These are phyloP conservation scores for Coemansia reversa DNA, from an alignment of 192 early-diverging fungal species.

Conservation along the genomic window DNA sequence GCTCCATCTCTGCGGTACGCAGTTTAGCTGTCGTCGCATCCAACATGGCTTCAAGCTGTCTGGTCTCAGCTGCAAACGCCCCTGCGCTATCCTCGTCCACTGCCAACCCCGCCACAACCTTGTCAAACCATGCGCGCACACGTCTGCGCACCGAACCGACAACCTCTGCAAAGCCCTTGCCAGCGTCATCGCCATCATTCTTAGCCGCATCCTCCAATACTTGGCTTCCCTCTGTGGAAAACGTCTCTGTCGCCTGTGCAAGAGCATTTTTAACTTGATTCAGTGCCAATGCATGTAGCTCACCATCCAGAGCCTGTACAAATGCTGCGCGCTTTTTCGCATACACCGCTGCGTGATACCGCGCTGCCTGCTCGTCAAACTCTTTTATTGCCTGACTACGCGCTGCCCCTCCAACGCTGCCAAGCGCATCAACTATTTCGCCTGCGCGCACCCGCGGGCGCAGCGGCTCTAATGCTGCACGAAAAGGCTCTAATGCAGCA, in stretches of 20 bases:
- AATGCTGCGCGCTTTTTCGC: slow-evolving; percentile 82
- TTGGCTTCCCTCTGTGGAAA: slow-evolving; percentile 54
- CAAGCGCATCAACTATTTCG: slow-evolving; percentile 74
- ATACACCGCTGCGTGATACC: slow-evolving; percentile 90
- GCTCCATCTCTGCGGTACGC: slow-evolving; percentile 42
- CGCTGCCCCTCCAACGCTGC: slow-evolving; percentile 60
- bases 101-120: slow-evolving; percentile 17
- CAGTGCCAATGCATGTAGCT: slow-evolving; percentile 75
- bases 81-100: slow-evolving; percentile 20
- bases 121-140: slow-evolving; percentile 20
- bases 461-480: slow-evolving; percentile 61
- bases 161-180: slow-evolving; percentile 58
- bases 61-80: slow-evolving; percentile 34
- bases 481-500: slow-evolving; percentile 69
- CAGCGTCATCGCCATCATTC: background rate
- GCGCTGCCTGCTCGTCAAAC: slow-evolving; percentile 88
- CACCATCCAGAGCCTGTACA: slow-evolving; percentile 70
- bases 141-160: slow-evolving; percentile 27
- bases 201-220: slow-evolving; percentile 54
- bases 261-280: slow-evolving; percentile 87
- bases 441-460: slow-evolving; percentile 75
- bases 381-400: slow-evolving; percentile 61
- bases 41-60: slow-evolving; percentile 25
- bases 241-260: slow-evolving; percentile 68
- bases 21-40: slow-evolving; percentile 36